Evolutionary conservation across 352 stramenopile species (phyloP), one percentile per base, ranked within the genome.

Genomic region (Globisporangium emineosum): DNA sequence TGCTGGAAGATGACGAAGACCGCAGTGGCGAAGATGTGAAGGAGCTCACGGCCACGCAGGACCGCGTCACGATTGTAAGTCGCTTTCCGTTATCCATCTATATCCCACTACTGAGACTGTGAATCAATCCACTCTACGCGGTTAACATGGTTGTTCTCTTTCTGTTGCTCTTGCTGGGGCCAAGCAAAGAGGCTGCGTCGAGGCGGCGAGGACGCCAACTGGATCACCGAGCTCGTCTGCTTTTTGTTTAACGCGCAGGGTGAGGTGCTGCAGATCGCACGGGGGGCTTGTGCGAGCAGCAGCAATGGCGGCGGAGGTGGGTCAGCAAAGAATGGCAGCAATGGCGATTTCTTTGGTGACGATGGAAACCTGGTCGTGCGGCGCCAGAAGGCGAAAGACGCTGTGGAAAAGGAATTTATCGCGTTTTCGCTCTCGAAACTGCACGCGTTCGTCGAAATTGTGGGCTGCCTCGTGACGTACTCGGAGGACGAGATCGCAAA

Each of bases 241-340:
- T 67, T 83, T 27, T 68, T 85, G 35, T 85, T 88, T 49, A 82
- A 85, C 32, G 74, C 76, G n/a, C 78, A 88, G 72, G 78, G 78
- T 19, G 71, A 78, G 9, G 66, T 85, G 12, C 62, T 88, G 58
- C 76, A 84, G 53, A 64, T 83, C 25, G 54, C 71, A 12, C 78
- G 78, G 17, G 71, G 74, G 17, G 35, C 60, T 17, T 42, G 29
- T 9, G 7, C 50, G 57, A 15, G 68, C 47, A 30, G 23, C 51
- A 54, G n/a, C 27, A 45, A 56, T 47, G 9, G 10, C 33, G 55
- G 53, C 21, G 47, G 12, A 25, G 45, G 17, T 21, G 5, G 37
- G 27, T 40, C 33, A 40, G 33, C 33, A 12, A 40, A 40, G 33
- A 40, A 5, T 12, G 10, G 33, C 33, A 40, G 9, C 10, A 13